These are phyloP conservation scores for Eragrostis curvula DNA, from an alignment of 176 grass and related monocot species.

Conservation along the genomic window DNA sequence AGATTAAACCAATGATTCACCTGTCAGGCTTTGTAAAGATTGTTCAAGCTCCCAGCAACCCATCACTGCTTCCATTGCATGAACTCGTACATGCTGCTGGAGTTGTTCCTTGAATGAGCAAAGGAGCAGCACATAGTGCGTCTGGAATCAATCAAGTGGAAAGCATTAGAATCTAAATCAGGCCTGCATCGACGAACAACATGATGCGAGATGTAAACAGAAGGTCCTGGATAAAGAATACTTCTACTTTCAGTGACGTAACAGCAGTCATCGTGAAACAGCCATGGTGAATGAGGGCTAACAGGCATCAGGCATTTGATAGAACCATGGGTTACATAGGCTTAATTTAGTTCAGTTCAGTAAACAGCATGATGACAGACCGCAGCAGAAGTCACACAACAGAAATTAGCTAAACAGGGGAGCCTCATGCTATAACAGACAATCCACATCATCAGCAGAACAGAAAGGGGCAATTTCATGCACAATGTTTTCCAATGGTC, in stretches of 20 bases:
- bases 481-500: neutral
- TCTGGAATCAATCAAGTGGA: conserved; percentile 54
- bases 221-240: neutral
- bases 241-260: neutral
- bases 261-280: neutral
- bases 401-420: neutral
- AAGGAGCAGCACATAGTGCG: conserved; percentile 90
- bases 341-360: neutral
- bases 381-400: neutral
- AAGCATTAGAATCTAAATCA: conserved; percentile 24
- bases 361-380: neutral
- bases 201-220: conserved; percentile 3
- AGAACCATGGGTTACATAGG: neutral
- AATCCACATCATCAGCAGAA: neutral
- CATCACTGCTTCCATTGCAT: conserved; percentile 99
- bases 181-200: neutral
- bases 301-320: neutral
- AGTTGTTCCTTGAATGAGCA: conserved; percentile 99
- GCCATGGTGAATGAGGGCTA: neutral
- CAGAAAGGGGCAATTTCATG: neutral
- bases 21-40: conserved; percentile 94
- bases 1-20: conserved; percentile 41
- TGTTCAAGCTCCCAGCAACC: conserved; percentile 99
- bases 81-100: conserved; percentile 98
- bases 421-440: neutral